Conservation (phyloP, 345 rosid species). For the Litchi chinensis region DNA sequence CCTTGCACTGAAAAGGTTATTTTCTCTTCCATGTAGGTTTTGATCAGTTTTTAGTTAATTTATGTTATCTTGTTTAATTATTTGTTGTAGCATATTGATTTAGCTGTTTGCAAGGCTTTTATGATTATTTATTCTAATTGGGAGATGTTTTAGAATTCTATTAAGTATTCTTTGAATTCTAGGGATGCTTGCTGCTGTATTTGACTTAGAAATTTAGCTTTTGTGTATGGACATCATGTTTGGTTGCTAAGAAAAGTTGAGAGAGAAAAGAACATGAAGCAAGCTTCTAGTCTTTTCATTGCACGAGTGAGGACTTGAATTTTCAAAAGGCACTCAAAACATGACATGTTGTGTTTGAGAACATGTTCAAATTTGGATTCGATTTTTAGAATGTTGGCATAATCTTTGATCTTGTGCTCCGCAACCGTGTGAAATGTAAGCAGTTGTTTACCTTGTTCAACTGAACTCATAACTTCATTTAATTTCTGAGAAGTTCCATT, state of each 20-base stretch:
- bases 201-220: background rate
- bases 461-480: background rate
- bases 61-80: background rate
- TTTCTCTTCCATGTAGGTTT: constrained; percentile 16
- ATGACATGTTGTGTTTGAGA: background rate
- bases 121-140: background rate
- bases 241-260: constrained; percentile 8
- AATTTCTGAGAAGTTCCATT: background rate
- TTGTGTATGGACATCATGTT: background rate
- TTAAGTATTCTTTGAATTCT: background rate
- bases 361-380: background rate
- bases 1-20: constrained; percentile 61
- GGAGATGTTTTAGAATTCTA: background rate
- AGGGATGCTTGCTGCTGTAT: background rate
- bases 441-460: background rate
- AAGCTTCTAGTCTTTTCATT: background rate
- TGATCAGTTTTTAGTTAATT: background rate
- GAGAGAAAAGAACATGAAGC: background rate
- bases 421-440: background rate
- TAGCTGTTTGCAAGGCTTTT: constrained; percentile 3
- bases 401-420: background rate
- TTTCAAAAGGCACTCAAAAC: background rate
- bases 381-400: background rate
- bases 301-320: background rate
- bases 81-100: background rate